These are phyloP conservation scores for Wickerhamomyces strasburgensis DNA, from an alignment of 805 yeast genomes.

Conservation along the genomic window DNA sequence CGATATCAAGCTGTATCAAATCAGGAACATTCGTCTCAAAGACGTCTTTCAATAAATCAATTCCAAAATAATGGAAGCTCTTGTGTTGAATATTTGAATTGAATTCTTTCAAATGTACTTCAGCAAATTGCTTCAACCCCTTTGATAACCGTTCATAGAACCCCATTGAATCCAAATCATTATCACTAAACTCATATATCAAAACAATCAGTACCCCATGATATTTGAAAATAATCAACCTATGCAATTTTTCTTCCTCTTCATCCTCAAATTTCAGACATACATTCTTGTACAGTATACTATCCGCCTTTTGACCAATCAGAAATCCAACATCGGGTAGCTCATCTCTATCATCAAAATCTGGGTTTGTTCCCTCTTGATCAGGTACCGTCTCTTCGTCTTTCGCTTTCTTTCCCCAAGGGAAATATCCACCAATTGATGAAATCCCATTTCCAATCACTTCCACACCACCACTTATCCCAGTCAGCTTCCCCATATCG, in stretches of 20 bases:
- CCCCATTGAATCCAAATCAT: constrained; percentile 11
- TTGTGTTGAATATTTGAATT: constrained; percentile 1
- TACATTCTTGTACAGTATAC: constrained; percentile 19
- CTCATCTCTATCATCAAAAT: not conserved
- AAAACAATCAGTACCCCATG: constrained; percentile 6
- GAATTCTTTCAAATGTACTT: constrained; percentile 9
- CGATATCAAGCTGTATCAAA: constrained; percentile 7
- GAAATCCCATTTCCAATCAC: constrained; percentile 6
- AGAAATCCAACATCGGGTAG: constrained; percentile 6
- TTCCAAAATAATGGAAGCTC: constrained; percentile 15
- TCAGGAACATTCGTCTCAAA: constrained; percentile 20
- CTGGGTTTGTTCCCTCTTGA: not conserved
- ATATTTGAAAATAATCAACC: constrained; percentile 17
- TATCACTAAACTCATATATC: constrained; percentile 17
- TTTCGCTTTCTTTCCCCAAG: constrained; percentile 4
- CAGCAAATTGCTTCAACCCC: constrained; percentile 8
- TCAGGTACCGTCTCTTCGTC: not conserved
- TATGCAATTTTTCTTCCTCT: constrained; percentile 12
- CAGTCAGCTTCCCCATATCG: constrained; percentile 22
- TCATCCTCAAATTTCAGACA: constrained; percentile 14
- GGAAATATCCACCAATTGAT: constrained; percentile 12
- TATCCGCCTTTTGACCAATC: constrained; percentile 16
- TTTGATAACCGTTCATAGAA: constrained; percentile 11
- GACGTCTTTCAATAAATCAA: constrained; percentile 2
- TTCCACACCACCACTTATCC: constrained; percentile 21